A percentile compares a stretch with the other conserved stretches of the same genome.
Conservation (phyloP, 1,284 basidiomycete genomes). For the Polyporus tsugae region DNA sequence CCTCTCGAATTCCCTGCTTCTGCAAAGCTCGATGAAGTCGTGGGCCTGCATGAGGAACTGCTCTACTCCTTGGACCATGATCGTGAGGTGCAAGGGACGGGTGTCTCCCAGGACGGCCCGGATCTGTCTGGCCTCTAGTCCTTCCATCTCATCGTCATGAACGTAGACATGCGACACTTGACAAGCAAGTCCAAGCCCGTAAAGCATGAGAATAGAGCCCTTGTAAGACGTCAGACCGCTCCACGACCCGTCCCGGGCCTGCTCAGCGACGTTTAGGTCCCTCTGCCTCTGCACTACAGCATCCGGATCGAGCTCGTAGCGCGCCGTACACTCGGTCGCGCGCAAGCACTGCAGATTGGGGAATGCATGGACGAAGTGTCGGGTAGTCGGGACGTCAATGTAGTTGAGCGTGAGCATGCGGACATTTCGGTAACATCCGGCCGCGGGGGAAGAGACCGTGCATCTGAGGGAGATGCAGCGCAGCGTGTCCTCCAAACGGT, state of each 20-base stretch:
- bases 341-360: background rate
- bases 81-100: background rate
- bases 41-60: background rate
- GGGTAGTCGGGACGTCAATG: background rate
- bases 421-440: background rate
- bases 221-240: background rate
- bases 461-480: background rate
- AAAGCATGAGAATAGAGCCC: background rate
- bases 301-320: background rate
- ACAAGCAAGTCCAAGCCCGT: background rate
- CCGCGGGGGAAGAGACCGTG: background rate
- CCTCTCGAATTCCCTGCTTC: background rate
- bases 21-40: background rate
- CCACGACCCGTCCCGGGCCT: background rate
- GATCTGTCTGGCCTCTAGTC: background rate
- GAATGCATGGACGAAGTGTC: slow-evolving; percentile 1
- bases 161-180: background rate
- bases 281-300: background rate
- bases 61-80: background rate
- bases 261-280: slow-evolving; percentile 1
- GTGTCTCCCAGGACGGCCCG: background rate
- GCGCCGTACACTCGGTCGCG: background rate
- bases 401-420: background rate
- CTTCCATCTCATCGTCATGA: background rate
- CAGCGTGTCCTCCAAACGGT: background rate